Conservation (phyloP, 169 alveolate genomes). For the Babesia bigemina region DNA sequence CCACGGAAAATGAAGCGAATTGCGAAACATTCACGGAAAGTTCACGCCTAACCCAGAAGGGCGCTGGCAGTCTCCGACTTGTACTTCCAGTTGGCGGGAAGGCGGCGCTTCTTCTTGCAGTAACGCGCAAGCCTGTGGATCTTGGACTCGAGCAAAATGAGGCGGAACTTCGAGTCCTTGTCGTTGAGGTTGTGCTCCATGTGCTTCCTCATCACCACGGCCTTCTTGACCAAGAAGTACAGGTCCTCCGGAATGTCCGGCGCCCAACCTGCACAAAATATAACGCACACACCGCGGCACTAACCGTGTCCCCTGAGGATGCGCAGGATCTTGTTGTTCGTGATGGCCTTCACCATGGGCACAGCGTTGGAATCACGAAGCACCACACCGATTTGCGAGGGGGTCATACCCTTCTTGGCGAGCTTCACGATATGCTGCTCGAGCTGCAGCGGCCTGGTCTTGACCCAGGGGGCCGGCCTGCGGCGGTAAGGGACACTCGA, state of each 20-base stretch:
- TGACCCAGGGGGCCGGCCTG: slow-evolving; percentile 96
- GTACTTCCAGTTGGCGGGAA: slow-evolving; percentile 98
- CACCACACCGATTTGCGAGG: slow-evolving; percentile 97
- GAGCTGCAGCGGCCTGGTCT: slow-evolving; percentile 91
- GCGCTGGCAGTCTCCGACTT: slow-evolving; percentile 87
- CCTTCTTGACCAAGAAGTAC: slow-evolving; percentile 96
- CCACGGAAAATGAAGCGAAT: not conserved
- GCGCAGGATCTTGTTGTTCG: slow-evolving; percentile 95
- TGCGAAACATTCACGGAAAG: slow-evolving; percentile 1
- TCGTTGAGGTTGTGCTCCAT: slow-evolving; percentile 96
- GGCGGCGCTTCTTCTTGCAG: slow-evolving; percentile 93
- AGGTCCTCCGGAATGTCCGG: slow-evolving; percentile 99
- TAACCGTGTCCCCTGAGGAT: slow-evolving; percentile 93
- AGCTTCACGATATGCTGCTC: slow-evolving; percentile 92
- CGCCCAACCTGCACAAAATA: slow-evolving; percentile 85
- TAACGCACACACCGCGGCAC: not conserved
- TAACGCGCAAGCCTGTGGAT: slow-evolving; percentile 98
- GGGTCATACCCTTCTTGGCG: slow-evolving; percentile 98
- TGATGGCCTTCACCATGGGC: slow-evolving; percentile 95
- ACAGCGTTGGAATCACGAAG: slow-evolving; percentile 97
- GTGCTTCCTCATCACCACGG: slow-evolving; percentile 98
- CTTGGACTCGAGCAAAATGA: slow-evolving; percentile 96
- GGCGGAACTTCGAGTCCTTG: slow-evolving; percentile 95
- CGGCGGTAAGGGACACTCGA: slow-evolving; percentile 97
- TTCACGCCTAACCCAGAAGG: slow-evolving; percentile 76